Evolutionary conservation across 768 basidiomycete species (phyloP), one percentile per base, ranked within the genome.

Genomic region (Exidia glandulosa): DNA sequence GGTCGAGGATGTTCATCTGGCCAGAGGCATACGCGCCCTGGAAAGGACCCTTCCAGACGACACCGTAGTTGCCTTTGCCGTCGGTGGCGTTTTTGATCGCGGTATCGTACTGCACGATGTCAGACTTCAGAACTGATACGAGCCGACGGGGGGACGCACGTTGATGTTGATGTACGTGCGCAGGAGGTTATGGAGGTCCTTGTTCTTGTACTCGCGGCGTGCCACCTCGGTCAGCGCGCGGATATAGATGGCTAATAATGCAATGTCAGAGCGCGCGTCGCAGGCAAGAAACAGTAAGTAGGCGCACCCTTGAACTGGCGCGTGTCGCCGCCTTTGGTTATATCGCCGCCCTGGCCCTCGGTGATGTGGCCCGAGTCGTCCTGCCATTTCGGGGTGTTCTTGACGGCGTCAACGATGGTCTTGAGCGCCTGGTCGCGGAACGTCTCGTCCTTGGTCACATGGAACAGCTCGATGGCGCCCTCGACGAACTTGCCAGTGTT

Each of bases 401-500:
- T 79, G 50, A 78, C 72, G 30, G 76, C 71, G 2, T 75, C 72
- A 23, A 73, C 71, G 32, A 73, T 65, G 12, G 74, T 70, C 29
- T 73, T 68, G 9, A 73, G 58, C 73, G 75, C 69, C 59, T 76
- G 60, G 1, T 62, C 66, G 36, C 64, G 74, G 79, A 79, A 81
- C 34, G 71, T 67, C 29, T 62, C 54, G 61, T 80, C 74, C 3
- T 73, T 72, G 10, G 77, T 79, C 30, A 80, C 71, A 57, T 70
- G 71, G 0, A 69, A 68, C 34, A 82, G 67, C 6, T 81, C 73
- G 48, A 73, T 76, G 57, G 81, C 67, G 2, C 80, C 80, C 63
- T 82, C 81, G 27, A 82, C 72, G 56, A 72, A 77, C 60, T 82
- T 82, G 30, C n/a, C n/a, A n/a, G n/a, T n/a, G n/a, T n/a, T n/a